Percentiles rank a stretch among this genome's conserved stretches.
Conservation (phyloP, 192 early-diverging fungal species). For the Coemansia sp. region DNA sequence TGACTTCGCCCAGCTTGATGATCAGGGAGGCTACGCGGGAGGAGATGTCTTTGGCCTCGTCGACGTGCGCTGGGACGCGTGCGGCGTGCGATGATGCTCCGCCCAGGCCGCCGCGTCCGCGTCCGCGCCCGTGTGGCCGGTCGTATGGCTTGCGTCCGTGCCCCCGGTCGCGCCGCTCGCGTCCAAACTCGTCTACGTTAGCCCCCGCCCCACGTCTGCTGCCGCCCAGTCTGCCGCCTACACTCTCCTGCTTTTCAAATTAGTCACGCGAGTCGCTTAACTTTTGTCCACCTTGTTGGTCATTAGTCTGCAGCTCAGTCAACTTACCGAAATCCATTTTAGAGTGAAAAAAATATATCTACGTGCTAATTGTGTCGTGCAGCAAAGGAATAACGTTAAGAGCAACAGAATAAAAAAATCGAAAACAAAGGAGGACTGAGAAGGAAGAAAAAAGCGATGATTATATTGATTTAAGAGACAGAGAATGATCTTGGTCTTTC, state of each 20-base stretch:
- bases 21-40: slow-evolving; percentile 67
- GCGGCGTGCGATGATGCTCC: background rate
- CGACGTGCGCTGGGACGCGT: background rate
- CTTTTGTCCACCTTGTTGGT: too few species aligned
- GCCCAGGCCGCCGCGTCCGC: slow-evolving; percentile 15
- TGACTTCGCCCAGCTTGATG: slow-evolving; percentile 75
- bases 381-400: slow-evolving; percentile 6
- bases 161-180: slow-evolving; percentile 39
- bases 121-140: slow-evolving; percentile 30
- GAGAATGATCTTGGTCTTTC: background rate
- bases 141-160: slow-evolving; percentile 54
- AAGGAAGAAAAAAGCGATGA: background rate
- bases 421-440: background rate
- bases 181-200: slow-evolving; percentile 55
- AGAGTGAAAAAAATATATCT: background rate
- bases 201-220: slow-evolving; percentile 19
- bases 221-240: slow-evolving; percentile 47
- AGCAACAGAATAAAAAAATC: slow-evolving; percentile 1
- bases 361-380: background rate
- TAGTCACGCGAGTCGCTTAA: too few species aligned
- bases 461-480: background rate
- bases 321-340: slow-evolving; percentile 15
- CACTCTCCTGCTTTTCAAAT: background rate
- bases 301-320: too few species aligned
- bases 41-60: slow-evolving; percentile 62